phyloP scores from a whole-genome alignment of 345 rosid genomes.

The Anastatica hierochuntica region DNA sequence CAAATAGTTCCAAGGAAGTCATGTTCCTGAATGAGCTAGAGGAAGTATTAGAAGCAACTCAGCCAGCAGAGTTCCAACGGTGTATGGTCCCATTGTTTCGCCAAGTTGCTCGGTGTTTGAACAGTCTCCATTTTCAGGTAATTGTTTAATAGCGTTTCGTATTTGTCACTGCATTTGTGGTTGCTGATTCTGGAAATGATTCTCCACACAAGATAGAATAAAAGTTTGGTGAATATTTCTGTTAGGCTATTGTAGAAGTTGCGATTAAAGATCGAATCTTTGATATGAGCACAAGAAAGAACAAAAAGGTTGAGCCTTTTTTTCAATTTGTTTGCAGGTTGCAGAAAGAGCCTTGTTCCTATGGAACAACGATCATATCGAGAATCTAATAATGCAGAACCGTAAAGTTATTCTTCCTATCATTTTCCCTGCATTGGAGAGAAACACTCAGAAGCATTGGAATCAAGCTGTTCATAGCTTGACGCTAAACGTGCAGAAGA shows the following conservation, averaged over 20 bases:
- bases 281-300: not conserved
- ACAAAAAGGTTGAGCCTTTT: not conserved
- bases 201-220: no score
- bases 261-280: not conserved
- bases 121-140: slow-evolving; percentile 87
- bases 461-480: slow-evolving; percentile 61
- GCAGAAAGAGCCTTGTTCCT: slow-evolving; percentile 70
- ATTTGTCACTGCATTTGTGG: no score
- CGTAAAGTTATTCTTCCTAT: slow-evolving; percentile 50
- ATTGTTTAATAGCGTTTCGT: no score
- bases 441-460: slow-evolving; percentile 60
- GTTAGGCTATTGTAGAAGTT: no score
- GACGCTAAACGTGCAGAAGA: slow-evolving; percentile 58
- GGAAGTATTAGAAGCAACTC: slow-evolving; percentile 81
- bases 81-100: slow-evolving; percentile 84
- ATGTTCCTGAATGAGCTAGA: slow-evolving; percentile 85
- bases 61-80: slow-evolving; percentile 65
- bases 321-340: slow-evolving; percentile 31
- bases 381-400: slow-evolving; percentile 54
- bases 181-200: no score
- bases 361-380: slow-evolving; percentile 72
- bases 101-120: slow-evolving; percentile 61
- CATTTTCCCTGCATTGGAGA: slow-evolving; percentile 53
- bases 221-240: no score
- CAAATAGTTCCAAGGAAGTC: slow-evolving; percentile 93